These are phyloP conservation scores for Brettanomyces custersianus DNA, from an alignment of 805 yeast species.

Conservation along the genomic window DNA sequence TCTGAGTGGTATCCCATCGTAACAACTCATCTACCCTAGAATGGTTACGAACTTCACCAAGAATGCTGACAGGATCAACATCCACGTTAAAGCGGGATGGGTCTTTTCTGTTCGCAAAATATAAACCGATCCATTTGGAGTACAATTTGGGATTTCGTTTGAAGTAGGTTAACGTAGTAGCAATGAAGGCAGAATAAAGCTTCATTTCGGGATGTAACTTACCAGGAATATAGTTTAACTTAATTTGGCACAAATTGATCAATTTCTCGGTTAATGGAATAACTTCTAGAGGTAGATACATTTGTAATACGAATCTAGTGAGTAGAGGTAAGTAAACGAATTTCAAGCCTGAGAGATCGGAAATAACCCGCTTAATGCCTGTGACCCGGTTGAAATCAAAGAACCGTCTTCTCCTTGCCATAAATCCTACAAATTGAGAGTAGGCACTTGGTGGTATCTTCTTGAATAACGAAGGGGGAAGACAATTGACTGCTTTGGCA, in stretches of 20 bases:
- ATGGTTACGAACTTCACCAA: constrained; percentile 13
- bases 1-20: constrained; percentile 39
- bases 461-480: constrained; percentile 8
- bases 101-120: constrained; percentile 4
- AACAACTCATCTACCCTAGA: constrained; percentile 28
- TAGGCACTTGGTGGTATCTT: constrained; percentile 1
- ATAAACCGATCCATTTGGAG: constrained; percentile 21
- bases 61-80: constrained; percentile 6
- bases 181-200: constrained; percentile 25
- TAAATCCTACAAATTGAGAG: neutral
- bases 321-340: constrained; percentile 32
- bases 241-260: constrained; percentile 13
- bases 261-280: constrained; percentile 27
- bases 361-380: constrained; percentile 2
- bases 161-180: constrained; percentile 27
- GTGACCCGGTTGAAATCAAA: neutral
- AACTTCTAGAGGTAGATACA: constrained; percentile 43
- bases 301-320: constrained; percentile 31
- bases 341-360: constrained; percentile 4
- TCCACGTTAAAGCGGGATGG: constrained; percentile 7
- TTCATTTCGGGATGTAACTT: constrained; percentile 30
- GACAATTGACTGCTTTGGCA: constrained; percentile 10
- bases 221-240: constrained; percentile 6
- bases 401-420: neutral
- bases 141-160: constrained; percentile 11